A percentile compares a stretch with the other conserved stretches of the same genome.
phyloP scores from a whole-genome alignment of 2,329 filamentous ascomycete species.

The Decorospora gaudefroyi region DNA sequence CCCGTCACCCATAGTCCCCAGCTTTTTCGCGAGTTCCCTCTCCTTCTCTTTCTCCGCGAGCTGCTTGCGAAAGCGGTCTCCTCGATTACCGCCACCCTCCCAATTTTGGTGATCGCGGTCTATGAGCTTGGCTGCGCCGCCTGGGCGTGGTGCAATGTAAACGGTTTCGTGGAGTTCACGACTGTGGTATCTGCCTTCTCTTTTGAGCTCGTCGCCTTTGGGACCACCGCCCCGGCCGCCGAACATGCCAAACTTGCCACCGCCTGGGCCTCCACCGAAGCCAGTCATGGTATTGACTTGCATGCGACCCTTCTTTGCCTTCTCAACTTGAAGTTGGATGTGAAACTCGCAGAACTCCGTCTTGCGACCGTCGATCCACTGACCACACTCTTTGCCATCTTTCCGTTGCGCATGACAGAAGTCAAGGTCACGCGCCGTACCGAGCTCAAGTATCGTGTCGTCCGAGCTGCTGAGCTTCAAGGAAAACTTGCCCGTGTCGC shows the following conservation, averaged over 20 bases:
- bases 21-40: conserved; percentile 69
- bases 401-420: conserved; percentile 85
- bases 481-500: conserved; percentile 81
- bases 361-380: conserved; percentile 86
- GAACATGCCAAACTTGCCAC: conserved; percentile 42
- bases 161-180: conserved; percentile 59
- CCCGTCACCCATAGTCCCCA: conserved; percentile 63
- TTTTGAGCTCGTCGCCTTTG: conserved; percentile 35
- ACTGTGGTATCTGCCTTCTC: conserved; percentile 58
- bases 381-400: conserved; percentile 77
- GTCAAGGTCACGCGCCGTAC: conserved; percentile 79
- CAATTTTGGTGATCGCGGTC: conserved; percentile 61
- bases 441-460: conserved; percentile 89
- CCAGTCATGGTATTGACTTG: conserved; percentile 75
- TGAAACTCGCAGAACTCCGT: conserved; percentile 94
- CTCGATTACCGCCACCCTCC: conserved; percentile 59
- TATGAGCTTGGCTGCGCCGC: conserved; percentile 65
- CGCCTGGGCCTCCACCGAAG: conserved; percentile 44
- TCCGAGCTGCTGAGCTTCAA: conserved; percentile 83
- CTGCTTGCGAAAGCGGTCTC: conserved; percentile 67
- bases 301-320: conserved; percentile 69
- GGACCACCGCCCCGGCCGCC: conserved; percentile 28
- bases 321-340: conserved; percentile 77
- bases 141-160: conserved; percentile 50
- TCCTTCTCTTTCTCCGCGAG: conserved; percentile 72